Base-by-base conservation (phyloP, 257 asterid genomes). In the Solanum medicagineum region DNA sequence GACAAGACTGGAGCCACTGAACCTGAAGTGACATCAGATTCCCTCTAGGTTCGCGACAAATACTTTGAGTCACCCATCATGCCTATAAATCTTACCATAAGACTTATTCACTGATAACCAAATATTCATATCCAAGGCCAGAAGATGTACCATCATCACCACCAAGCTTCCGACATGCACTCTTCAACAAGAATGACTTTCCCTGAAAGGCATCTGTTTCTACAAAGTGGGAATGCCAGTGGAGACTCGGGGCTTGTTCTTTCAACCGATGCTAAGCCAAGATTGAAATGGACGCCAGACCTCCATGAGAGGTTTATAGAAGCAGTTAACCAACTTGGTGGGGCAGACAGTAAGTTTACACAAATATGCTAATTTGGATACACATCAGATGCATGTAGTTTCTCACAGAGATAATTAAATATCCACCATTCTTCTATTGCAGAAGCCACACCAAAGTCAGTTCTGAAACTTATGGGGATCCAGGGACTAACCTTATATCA, bases 381-480 rank as follows among this genome's bases (percentile, higher is more conserved):
- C 75, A 62, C 83, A 88, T 84, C 84, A 89, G 24, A 80, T 22
- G 42, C 16, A 82, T 65, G 80, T 83, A 63, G 42, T 68, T 75
- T 88, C 65, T 84, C 54, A 84, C 89, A 87, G 80, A 82, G 85
- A 69, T 88, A 83, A 87, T 81, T 69, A 86, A 66, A 86, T 74
- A 83, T 81, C 36, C 82, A 65, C 59, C 81, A 19, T 88, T 68
- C 87, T 85, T 70, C 87, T 87, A 22, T 86, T 87, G 87, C 95
- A 96, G 99, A 94, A 92, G 99, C 99, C 86, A 94, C 99, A 80
- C 99, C 99, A 71, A 96, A 96, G 89, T 96, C 99, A 86, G 98
- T 94, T 74, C 75, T 96, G 92, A 96, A 96, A 90, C 98, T 94
- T 84, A 96, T 94, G 97, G 99, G 98, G 45, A 94, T 96, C 89